phyloP scores from a whole-genome alignment of 1,139 yeast genomes.

The Candida sp. region DNA sequence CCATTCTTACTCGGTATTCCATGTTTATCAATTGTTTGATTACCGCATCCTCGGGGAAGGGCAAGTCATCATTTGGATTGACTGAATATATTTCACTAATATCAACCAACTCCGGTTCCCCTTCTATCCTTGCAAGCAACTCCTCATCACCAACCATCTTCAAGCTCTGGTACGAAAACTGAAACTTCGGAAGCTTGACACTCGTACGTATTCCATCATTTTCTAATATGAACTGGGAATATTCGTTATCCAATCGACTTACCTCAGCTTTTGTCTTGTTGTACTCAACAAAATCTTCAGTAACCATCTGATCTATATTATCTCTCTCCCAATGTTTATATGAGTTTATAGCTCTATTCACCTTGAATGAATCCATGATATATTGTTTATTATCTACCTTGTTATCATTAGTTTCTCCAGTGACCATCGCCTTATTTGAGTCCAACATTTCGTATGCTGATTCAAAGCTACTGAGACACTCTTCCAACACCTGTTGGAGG shows the following conservation, averaged over 20 bases:
- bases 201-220: slow-evolving; percentile 21
- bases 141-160: slow-evolving; percentile 19
- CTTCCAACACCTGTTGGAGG: background rate
- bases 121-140: slow-evolving; percentile 14
- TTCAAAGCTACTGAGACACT: slow-evolving; percentile 10
- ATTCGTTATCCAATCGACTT: slow-evolving; percentile 24
- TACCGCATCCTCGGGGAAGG: slow-evolving; percentile 26
- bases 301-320: slow-evolving; percentile 17
- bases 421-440: slow-evolving; percentile 8
- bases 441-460: slow-evolving; percentile 14
- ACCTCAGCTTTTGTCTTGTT: slow-evolving; percentile 29
- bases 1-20: slow-evolving; percentile 32
- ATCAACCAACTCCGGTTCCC: slow-evolving; percentile 13
- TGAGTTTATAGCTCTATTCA: slow-evolving; percentile 27
- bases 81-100: slow-evolving; percentile 25
- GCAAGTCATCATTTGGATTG: slow-evolving; percentile 19
- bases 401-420: background rate
- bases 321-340: slow-evolving; percentile 29
- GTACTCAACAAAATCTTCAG: slow-evolving; percentile 23
- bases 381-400: slow-evolving; percentile 14
- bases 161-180: slow-evolving; percentile 28
- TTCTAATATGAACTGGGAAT: slow-evolving; percentile 18
- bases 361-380: slow-evolving; percentile 32
- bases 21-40: slow-evolving; percentile 30
- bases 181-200: slow-evolving; percentile 26